Base-by-base conservation (phyloP, 805 yeast genomes). In the Ascoidea rubescens region DNA sequence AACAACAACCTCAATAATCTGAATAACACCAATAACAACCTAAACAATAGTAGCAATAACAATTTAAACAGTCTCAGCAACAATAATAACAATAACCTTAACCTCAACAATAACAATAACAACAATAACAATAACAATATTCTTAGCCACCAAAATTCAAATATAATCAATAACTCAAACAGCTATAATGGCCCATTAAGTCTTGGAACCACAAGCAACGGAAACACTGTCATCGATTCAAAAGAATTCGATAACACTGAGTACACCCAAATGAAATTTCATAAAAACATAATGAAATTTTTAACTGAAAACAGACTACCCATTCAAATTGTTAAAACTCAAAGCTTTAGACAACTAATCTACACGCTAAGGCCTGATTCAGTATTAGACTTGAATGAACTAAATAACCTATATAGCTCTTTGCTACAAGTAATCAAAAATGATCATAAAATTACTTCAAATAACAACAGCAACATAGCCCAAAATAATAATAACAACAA, bases 251-350 rank as follows among this genome's bases (percentile, higher is more conserved):
- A 75, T 50, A 69, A 69, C 52, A 50, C 69, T 6, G 71, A 74
- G 1, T 77, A 77, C 60, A 59, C 79, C 1, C 62, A 69, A 16
- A 61, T 67, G 60, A 72, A 71, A 55, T 75, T 78, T 59, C 81
- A 75, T 54, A 72, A 71, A 55, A 77, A 77, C 55, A 61, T 78
- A 32, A 65, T 76, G 67, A 70, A 67, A 55, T 78, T 77, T 53
- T 60, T 77, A 45, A 67, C 72, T 14, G 81, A 77, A n/a, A 74
- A 78, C 61, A 75, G 75, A 58, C 62, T 78, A 8, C 70, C 78
- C 0, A 68, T 76, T 33, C 66, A 64, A 28, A 70, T 71, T 7
- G 72, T 76, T n/a, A 73, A 72, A 61, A 71, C 78, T 50, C 72
- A 67, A 28, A 67, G 78, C 6, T 78, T 78, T 58, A 74, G 73